These are phyloP conservation scores for Colletotrichum neosansevieriae DNA, from an alignment of 2,329 filamentous ascomycete species.

Conservation along the genomic window DNA sequence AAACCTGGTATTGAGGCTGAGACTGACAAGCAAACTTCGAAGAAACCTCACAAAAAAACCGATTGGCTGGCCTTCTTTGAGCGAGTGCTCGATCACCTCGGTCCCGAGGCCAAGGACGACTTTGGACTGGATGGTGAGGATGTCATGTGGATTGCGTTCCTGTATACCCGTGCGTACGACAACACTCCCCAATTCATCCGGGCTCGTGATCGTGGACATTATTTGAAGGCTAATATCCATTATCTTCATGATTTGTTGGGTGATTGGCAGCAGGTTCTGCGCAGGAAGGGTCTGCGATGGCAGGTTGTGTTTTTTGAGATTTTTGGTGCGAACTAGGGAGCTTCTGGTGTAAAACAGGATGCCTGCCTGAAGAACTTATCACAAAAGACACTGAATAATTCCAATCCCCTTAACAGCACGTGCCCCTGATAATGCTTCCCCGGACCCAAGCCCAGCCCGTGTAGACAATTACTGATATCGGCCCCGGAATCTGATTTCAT, in stretches of 20 bases:
- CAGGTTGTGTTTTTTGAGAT: slow-evolving; percentile 1
- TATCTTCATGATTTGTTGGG: slow-evolving; percentile 28
- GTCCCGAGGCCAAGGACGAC: neutral
- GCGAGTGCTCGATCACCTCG: slow-evolving; percentile 11
- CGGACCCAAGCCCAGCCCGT: too few species aligned
- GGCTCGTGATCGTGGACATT: neutral
- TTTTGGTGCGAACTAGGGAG: neutral
- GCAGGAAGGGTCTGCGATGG: neutral
- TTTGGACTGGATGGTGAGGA: slow-evolving; percentile 9
- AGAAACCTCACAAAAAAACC: neutral
- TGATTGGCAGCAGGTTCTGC: slow-evolving; percentile 20
- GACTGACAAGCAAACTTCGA: neutral
- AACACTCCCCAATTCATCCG: neutral
- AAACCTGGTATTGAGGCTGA: neutral
- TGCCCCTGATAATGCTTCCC: too few species aligned
- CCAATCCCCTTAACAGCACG: too few species aligned
- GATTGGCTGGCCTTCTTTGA: neutral
- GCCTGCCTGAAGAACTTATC: too few species aligned
- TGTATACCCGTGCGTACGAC: slow-evolving; percentile 24
- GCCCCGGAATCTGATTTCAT: too few species aligned
- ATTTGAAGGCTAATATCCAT: slow-evolving; percentile 6
- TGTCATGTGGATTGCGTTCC: slow-evolving; percentile 28
- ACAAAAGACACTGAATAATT: too few species aligned
- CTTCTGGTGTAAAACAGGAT: too few species aligned
- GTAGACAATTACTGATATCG: too few species aligned